A percentile compares a stretch with the other conserved stretches of the same genome.
Evolutionary conservation across 1,284 basidiomycete species (phyloP).

Genomic region (Ceratobasidium sp.): DNA sequence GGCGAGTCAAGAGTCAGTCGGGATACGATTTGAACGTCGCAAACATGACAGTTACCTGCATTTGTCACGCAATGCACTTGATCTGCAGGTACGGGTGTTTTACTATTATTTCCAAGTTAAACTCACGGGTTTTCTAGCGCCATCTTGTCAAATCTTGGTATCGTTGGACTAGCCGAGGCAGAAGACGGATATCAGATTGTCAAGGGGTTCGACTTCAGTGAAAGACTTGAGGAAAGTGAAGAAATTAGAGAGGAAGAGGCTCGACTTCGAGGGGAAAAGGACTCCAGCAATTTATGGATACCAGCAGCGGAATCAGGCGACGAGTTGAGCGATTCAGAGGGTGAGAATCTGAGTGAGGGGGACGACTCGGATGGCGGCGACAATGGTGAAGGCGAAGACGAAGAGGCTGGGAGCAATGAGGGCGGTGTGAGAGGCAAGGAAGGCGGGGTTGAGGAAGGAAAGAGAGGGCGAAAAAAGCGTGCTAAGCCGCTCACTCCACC

Average conservation of each 20-base stretch:
- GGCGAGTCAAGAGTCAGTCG: background rate
- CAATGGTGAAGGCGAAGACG: too few relatives aligned
- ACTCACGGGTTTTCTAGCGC: background rate
- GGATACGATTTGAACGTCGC: background rate
- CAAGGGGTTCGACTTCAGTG: background rate
- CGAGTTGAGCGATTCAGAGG: background rate
- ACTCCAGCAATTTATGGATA: background rate
- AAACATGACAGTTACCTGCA: constrained; percentile 1
- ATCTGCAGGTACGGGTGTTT: constrained; percentile 19
- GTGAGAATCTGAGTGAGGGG: too few relatives aligned
- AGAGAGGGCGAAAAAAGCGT: too few relatives aligned
- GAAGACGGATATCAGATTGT: background rate
- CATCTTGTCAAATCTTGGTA: background rate
- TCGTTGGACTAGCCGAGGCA: background rate
- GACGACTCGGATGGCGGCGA: too few relatives aligned
- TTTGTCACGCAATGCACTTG: constrained; percentile 11
- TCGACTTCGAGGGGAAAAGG: background rate
- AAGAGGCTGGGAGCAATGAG: too few relatives aligned
- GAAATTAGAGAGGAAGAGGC: constrained; percentile 12
- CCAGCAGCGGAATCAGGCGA: background rate
- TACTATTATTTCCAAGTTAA: background rate
- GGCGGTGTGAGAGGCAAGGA: too few relatives aligned
- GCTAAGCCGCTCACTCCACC: too few relatives aligned
- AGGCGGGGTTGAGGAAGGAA: too few relatives aligned
- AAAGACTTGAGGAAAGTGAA: background rate